These are phyloP conservation scores for Ilex paraguariensis DNA, from an alignment of 305 asterid genomes.

Conservation along the genomic window DNA sequence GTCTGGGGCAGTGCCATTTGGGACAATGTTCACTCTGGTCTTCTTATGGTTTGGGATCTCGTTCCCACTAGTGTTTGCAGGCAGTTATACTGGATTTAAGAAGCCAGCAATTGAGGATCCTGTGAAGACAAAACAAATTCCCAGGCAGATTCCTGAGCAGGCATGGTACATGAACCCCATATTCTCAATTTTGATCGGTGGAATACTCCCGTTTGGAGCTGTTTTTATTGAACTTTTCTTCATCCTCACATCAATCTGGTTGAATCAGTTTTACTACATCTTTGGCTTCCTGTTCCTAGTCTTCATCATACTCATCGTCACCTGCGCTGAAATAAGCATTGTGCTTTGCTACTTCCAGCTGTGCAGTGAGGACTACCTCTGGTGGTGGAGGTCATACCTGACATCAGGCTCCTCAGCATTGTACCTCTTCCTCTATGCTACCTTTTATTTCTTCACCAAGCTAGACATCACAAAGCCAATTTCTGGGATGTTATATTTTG, in stretches of 20 bases:
- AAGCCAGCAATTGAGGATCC: conserved; percentile 65
- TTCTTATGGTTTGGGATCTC: conserved; percentile 72
- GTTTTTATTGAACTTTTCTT: conserved; percentile 70
- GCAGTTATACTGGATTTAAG: conserved; percentile 53
- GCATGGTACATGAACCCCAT: conserved; percentile 72
- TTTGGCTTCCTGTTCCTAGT: conserved; percentile 71
- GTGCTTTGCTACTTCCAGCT: conserved; percentile 75
- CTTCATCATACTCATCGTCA: conserved; percentile 52
- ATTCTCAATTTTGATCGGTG: conserved; percentile 63
- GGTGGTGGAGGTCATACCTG: conserved; percentile 84
- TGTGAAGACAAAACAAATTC: conserved; percentile 62
- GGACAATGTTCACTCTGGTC: conserved; percentile 69
- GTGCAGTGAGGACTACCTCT: conserved; percentile 62
- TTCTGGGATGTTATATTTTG: conserved; percentile 60
- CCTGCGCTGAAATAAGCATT: conserved; percentile 62
- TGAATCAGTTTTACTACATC: conserved; percentile 73
- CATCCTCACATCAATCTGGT: conserved; percentile 67
- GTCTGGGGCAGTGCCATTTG: conserved; percentile 72
- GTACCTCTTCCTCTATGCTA: conserved; percentile 69
- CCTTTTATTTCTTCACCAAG: conserved; percentile 71
- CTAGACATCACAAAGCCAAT: conserved; percentile 66
- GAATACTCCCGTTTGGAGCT: conserved; percentile 68
- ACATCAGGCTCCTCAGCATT: conserved; percentile 73
- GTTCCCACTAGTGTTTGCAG: conserved; percentile 61
- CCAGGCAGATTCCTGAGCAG: conserved; percentile 69